These are phyloP conservation scores for Salvia splendens DNA, from an alignment of 257 asterid genomes.

Conservation along the genomic window DNA sequence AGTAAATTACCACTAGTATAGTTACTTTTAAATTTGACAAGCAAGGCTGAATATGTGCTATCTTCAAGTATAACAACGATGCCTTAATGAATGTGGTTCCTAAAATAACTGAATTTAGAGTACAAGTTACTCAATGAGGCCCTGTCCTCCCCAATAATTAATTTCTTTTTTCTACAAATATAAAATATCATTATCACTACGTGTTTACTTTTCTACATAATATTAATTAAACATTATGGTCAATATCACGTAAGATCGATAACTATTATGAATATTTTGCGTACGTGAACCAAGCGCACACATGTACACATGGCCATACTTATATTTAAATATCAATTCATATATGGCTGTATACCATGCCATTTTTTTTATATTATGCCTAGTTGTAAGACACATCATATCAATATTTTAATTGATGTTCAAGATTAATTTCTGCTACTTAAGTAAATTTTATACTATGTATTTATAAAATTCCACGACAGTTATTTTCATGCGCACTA, in stretches of 20 bases:
- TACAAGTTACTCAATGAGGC: not conserved
- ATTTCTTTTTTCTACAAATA: not conserved
- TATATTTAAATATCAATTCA: not conserved
- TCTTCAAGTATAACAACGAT: too few relatives aligned
- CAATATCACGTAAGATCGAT: not conserved
- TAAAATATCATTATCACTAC: not conserved
- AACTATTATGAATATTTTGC: not conserved
- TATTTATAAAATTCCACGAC: too few relatives aligned
- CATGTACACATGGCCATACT: conserved; percentile 4
- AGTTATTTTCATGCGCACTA: too few relatives aligned
- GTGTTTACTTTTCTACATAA: not conserved
- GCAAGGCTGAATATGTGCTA: too few relatives aligned
- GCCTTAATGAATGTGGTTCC: not conserved
- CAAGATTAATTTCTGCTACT: not conserved
- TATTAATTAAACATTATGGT: not conserved
- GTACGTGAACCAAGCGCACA: not conserved
- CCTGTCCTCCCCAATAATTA: not conserved
- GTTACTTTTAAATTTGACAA: too few relatives aligned
- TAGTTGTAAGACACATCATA: not conserved
- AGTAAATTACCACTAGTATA: too few relatives aligned
- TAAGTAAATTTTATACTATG: not conserved
- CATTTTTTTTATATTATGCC: not conserved
- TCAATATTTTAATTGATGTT: not conserved
- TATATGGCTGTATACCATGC: not conserved
- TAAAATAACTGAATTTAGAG: too few relatives aligned